These are phyloP conservation scores for Pseudogymnoascus sp. DNA, from an alignment of 2,329 filamentous ascomycete genomes.

Conservation along the genomic window DNA sequence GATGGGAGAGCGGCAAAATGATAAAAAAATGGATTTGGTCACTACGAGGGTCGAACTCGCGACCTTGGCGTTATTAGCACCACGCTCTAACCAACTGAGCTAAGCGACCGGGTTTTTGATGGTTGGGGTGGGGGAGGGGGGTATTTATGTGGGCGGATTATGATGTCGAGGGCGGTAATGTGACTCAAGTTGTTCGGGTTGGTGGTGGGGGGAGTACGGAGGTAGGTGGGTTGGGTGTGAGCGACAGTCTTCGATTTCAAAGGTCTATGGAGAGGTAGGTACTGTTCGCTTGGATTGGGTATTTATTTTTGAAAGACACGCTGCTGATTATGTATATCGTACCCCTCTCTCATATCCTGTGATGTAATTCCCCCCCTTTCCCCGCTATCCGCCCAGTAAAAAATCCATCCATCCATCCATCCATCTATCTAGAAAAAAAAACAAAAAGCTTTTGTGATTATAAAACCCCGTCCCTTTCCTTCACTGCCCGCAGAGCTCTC, in stretches of 20 bases:
- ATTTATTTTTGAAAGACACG: background rate
- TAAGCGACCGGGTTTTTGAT: background rate
- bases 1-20: no score
- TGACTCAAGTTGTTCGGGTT: no score
- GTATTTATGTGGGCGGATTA: background rate
- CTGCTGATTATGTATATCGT: background rate
- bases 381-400: background rate
- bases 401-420: background rate
- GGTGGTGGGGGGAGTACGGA: background rate
- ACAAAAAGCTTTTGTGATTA: background rate
- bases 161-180: no score
- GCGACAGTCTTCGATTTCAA: background rate
- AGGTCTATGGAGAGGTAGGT: background rate
- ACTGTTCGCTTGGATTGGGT: background rate
- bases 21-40: background rate
- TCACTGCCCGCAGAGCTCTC: background rate
- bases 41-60: background rate
- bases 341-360: background rate
- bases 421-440: background rate
- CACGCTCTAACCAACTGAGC: constrained; percentile 1
- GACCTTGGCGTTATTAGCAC: constrained; percentile 1
- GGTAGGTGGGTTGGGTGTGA: background rate
- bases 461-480: background rate
- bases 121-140: background rate
- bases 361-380: background rate